Evolutionary conservation across 805 yeast species (phyloP).

Genomic region (Huiozyma sinensis): DNA sequence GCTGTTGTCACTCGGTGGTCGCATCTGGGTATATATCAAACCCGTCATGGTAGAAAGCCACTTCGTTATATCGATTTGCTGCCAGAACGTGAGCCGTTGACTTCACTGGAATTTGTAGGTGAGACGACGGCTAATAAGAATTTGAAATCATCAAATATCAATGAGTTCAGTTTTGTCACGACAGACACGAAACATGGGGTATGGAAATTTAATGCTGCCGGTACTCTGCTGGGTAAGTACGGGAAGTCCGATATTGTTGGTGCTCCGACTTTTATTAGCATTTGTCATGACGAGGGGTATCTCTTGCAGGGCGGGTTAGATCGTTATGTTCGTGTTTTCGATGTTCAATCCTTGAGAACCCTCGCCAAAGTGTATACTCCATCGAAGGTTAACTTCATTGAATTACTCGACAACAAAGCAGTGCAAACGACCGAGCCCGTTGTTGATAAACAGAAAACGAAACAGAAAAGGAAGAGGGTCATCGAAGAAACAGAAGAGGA

Average conservation of each 20-base stretch:
- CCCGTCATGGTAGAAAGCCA: slow-evolving; percentile 61
- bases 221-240: slow-evolving; percentile 55
- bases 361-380: slow-evolving; percentile 66
- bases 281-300: slow-evolving; percentile 29
- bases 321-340: slow-evolving; percentile 71
- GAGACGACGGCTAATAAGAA: slow-evolving; percentile 15
- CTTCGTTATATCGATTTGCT: slow-evolving; percentile 26
- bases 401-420: slow-evolving; percentile 26
- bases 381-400: slow-evolving; percentile 39
- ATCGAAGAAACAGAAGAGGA: slow-evolving; percentile 25
- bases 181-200: slow-evolving; percentile 64
- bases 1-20: slow-evolving; percentile 48
- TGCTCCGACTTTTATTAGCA: slow-evolving; percentile 20
- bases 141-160: slow-evolving; percentile 8
- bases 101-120: slow-evolving; percentile 11
- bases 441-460: slow-evolving; percentile 1
- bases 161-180: slow-evolving; percentile 40
- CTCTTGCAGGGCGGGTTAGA: slow-evolving; percentile 79
- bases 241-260: slow-evolving; percentile 73
- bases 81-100: slow-evolving; percentile 21
- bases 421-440: slow-evolving; percentile 25
- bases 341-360: slow-evolving; percentile 45
- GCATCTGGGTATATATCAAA: slow-evolving; percentile 63
- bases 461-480: slow-evolving; percentile 17
- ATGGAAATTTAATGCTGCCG: slow-evolving; percentile 42